Base-by-base conservation (phyloP, 331 rosid species). In the Malus hybrid region DNA sequence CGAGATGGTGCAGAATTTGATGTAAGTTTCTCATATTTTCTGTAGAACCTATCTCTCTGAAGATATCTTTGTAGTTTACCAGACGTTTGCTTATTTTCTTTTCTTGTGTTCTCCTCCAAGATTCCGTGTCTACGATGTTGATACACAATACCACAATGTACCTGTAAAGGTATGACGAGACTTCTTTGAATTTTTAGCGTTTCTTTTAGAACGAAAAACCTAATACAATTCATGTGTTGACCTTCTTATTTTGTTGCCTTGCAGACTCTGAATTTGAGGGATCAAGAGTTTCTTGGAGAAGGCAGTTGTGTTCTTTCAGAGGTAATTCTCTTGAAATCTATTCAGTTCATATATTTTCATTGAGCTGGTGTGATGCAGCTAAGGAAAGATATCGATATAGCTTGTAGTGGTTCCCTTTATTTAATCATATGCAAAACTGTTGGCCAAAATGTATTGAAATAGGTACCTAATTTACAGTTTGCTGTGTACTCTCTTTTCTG, bases 221-320 rank as follows among this genome's bases (percentile, higher is more conserved):
- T 16, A 5, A 19, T 59, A 70, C 20, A 50, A 61, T 3, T 18
- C 67, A 15, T 71, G 12, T 15, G 19, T 75, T 48, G n/a, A 59
- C 65, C 56, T 62, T 56, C 57, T n/a, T 69, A 14, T 78, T 46
- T 16, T 63, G 29, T 55, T 67, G 56, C 8, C 22, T 65, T 82
- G 83, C 84, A 93, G 98, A 65, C 81, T 39, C 76, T 93, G 80
- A 86, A 81, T 54, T 75, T 88, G 86, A 70, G 77, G 59, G 94
- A 90, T 82, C 97, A 93, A 74, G 96, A 93, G 1, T 93, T 93
- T 83, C 88, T 93, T 57, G 98, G 98, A 50, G 86, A 84, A 81
- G 88, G 93, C 22, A 81, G 56, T 72, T 91, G 98, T 80, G 81
- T 59, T 42, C 85, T 93, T 71, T 90, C 98, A 60, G 96, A 91